Evolutionary conservation across 257 asterid species (phyloP).

Genomic region (Nicotiana otophora): DNA sequence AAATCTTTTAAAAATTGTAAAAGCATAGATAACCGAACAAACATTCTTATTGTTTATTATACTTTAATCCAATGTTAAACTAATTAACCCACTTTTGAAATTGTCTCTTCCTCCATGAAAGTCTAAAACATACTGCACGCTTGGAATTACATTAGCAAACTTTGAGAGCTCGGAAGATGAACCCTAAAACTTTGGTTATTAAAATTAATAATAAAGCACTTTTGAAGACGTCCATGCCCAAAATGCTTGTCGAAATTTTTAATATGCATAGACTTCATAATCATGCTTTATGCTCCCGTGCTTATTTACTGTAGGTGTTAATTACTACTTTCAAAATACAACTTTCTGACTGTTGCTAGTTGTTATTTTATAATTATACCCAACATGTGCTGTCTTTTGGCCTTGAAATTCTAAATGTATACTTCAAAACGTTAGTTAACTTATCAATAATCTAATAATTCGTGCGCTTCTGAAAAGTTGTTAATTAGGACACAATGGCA

Average conservation of each 20-base stretch:
- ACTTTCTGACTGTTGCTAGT: not conserved
- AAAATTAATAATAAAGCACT: not conserved
- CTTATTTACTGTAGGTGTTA: slow-evolving; percentile 22
- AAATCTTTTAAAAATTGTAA: not conserved
- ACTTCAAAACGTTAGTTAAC: slow-evolving; percentile 28
- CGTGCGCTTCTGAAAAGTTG: slow-evolving; percentile 11
- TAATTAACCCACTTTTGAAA: not conserved
- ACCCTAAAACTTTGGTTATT: not conserved
- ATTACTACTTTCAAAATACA: not conserved
- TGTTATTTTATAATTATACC: not conserved
- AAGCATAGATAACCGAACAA: not conserved
- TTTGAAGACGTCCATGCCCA: slow-evolving; percentile 12
- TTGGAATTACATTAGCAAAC: slow-evolving; percentile 20
- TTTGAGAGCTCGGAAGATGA: slow-evolving; percentile 14
- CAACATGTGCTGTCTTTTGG: slow-evolving; percentile 15
- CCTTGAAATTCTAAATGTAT: slow-evolving; percentile 55
- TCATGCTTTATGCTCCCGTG: slow-evolving; percentile 34
- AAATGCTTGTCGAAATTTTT: not conserved
- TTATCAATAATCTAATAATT: slow-evolving; percentile 31
- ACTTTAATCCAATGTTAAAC: not conserved
- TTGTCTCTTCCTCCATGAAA: not conserved
- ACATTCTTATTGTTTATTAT: not conserved
- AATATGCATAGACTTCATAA: slow-evolving; percentile 30
- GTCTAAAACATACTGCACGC: slow-evolving; percentile 18
- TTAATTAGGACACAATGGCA: not conserved